These are phyloP conservation scores for Aschersonia sp. DNA, from an alignment of 2,329 filamentous ascomycete species.

Conservation along the genomic window DNA sequence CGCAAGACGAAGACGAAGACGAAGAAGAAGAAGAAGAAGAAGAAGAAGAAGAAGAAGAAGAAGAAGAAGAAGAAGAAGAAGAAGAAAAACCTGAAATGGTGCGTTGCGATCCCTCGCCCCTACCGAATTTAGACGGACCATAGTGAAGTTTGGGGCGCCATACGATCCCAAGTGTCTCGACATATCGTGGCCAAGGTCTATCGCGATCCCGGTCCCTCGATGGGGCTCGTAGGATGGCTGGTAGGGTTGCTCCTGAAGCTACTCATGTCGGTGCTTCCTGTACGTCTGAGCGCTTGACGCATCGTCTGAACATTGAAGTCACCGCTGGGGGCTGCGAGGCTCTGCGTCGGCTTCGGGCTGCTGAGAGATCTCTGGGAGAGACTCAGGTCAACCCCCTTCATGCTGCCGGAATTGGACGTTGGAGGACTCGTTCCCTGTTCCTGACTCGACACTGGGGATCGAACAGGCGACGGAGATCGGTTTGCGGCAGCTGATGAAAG, in stretches of 20 bases:
- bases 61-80: too few species aligned
- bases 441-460: slow-evolving; percentile 64
- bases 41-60: too few species aligned
- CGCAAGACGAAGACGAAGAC: too few species aligned
- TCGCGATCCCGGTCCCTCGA: slow-evolving; percentile 24
- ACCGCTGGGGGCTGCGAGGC: slow-evolving; percentile 28
- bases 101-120: too few species aligned
- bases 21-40: too few species aligned
- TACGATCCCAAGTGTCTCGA: too few species aligned
- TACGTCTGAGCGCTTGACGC: slow-evolving; percentile 75
- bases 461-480: slow-evolving; percentile 66
- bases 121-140: too few species aligned
- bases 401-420: slow-evolving; percentile 58
- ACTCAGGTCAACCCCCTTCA: slow-evolving; percentile 60
- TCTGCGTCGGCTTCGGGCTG: slow-evolving; percentile 45
- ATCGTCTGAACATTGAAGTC: slow-evolving; percentile 89
- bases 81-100: too few species aligned
- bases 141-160: too few species aligned
- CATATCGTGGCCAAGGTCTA: slow-evolving; percentile 3
- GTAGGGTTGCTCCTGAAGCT: slow-evolving; percentile 28
- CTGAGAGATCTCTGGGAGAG: slow-evolving; percentile 43
- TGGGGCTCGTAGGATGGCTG: slow-evolving; percentile 37
- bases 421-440: slow-evolving; percentile 55
- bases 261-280: slow-evolving; percentile 66
- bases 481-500: slow-evolving; percentile 35